phyloP scores from a whole-genome alignment of 2,329 filamentous ascomycete genomes.

The Talaromyces sp. region DNA sequence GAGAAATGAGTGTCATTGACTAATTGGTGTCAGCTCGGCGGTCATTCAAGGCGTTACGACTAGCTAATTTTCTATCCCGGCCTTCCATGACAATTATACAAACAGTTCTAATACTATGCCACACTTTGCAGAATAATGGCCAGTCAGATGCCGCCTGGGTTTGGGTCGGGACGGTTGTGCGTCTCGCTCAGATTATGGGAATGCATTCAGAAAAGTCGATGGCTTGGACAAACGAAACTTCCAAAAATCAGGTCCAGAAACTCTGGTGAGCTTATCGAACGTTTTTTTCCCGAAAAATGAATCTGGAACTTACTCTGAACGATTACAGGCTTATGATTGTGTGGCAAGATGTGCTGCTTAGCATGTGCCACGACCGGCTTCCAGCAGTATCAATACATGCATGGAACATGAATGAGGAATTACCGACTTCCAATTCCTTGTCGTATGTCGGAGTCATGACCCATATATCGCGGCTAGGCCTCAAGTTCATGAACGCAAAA shows the following conservation, averaged over 20 bases:
- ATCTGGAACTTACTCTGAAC: conserved; percentile 10
- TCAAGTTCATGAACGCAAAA: too few relatives aligned
- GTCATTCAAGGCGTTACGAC: conserved; percentile 47
- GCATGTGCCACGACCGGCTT: conserved; percentile 29
- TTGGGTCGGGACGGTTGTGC: conserved; percentile 25
- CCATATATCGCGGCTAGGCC: too few relatives aligned
- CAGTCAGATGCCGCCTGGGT: conserved; percentile 29
- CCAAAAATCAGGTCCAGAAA: not conserved
- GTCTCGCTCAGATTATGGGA: conserved; percentile 29
- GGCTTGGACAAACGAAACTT: conserved; percentile 10
- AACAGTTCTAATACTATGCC: conserved; percentile 51
- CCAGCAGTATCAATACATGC: conserved; percentile 6
- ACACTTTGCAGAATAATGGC: conserved; percentile 35
- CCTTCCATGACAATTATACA: conserved; percentile 53
- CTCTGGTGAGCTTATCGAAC: not conserved
- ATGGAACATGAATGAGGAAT: too few relatives aligned
- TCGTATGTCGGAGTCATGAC: too few relatives aligned
- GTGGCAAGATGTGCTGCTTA: conserved; percentile 32
- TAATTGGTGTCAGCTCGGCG: conserved; percentile 14
- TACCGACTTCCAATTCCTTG: too few relatives aligned
- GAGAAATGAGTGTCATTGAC: too few relatives aligned
- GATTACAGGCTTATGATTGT: conserved; percentile 25
- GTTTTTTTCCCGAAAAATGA: not conserved
- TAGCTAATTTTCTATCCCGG: conserved; percentile 55
- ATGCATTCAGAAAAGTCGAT: conserved; percentile 31